Conservation (phyloP, 2,329 filamentous ascomycete species). For the Botrytis squamosa region DNA sequence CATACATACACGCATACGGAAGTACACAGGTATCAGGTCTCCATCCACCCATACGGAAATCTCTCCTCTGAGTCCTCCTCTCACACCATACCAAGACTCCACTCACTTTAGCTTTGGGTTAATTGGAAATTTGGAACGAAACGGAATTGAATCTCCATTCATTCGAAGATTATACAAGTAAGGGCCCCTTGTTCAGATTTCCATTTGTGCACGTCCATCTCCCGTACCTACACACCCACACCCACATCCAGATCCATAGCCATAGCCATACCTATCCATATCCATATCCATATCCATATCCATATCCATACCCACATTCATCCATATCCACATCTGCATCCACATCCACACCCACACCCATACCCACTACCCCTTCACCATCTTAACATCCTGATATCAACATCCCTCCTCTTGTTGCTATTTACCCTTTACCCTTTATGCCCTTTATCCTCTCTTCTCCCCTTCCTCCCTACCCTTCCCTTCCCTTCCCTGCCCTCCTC, state of each 20-base stretch:
- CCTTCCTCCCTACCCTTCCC: not conserved
- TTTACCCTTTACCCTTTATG: no score
- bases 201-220: slow-evolving; percentile 13
- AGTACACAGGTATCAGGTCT: not conserved
- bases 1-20: not conserved
- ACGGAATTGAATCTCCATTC: not conserved
- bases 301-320: not conserved
- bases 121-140: not conserved
- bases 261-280: no score
- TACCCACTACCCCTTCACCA: not conserved
- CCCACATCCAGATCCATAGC: not conserved
- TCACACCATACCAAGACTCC: not conserved
- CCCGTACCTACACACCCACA: slow-evolving; percentile 1
- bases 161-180: not conserved
- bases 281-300: not conserved
- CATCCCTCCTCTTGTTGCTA: not conserved
- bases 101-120: not conserved
- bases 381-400: not conserved
- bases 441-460: no score
- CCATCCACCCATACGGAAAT: not conserved
- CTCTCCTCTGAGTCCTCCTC: not conserved
- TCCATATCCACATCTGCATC: not conserved
- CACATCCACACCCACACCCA: not conserved
- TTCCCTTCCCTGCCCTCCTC: not conserved
- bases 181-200: slow-evolving; percentile 7